Evolutionary conservation across 495 filamentous ascomycete species (phyloP).

Genomic region (Hyaloscypha finlandica): DNA sequence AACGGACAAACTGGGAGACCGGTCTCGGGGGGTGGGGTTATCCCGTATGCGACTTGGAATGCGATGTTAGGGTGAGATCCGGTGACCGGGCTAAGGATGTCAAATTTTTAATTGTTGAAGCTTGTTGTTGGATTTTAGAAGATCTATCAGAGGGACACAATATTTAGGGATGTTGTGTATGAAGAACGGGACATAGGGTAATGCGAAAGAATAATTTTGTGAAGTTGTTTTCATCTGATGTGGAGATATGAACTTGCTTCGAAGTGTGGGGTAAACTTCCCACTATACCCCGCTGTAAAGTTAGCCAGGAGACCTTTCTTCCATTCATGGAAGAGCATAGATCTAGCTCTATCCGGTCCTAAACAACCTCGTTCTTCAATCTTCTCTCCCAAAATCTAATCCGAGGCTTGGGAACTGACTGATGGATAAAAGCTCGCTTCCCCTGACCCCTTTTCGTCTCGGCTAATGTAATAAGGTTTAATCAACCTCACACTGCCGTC

Average conservation of each 20-base stretch:
- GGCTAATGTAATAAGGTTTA: background rate
- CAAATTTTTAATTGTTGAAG: slow-evolving; percentile 49
- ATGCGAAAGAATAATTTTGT: no score
- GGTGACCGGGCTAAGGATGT: slow-evolving; percentile 55
- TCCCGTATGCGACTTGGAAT: slow-evolving; percentile 35
- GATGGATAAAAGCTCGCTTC: background rate
- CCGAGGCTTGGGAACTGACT: background rate
- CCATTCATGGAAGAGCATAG: no score
- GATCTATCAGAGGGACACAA: background rate
- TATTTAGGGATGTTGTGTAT: no score
- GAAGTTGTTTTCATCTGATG: no score
- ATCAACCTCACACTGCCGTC: background rate
- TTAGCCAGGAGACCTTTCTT: no score
- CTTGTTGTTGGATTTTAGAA: background rate
- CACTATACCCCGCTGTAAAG: no score
- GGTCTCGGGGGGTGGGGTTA: slow-evolving; percentile 1
- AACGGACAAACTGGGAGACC: slow-evolving; percentile 10
- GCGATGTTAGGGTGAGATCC: slow-evolving; percentile 28
- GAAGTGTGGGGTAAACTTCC: no score
- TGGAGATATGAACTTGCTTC: no score
- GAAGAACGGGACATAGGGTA: no score
- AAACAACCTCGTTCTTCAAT: no score
- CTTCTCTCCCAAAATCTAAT: background rate
- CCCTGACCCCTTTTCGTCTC: background rate
- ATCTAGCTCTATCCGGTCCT: no score